phyloP scores from a whole-genome alignment of 495 filamentous ascomycete species.

The Tetracladium marchalianum region DNA sequence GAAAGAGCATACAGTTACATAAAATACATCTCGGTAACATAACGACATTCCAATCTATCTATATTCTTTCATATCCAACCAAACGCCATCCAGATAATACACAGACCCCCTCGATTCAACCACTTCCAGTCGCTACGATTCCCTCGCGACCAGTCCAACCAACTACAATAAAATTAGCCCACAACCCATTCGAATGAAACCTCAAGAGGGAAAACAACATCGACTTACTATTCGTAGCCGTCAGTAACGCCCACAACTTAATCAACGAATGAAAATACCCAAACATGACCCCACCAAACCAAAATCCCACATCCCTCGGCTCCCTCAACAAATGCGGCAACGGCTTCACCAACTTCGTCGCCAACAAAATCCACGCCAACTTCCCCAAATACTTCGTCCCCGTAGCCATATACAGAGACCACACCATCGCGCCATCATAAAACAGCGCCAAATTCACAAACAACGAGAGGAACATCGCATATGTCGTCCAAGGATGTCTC shows the following conservation, averaged over 20 bases:
- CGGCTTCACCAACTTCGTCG: conserved; percentile 48
- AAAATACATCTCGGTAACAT: too few species aligned
- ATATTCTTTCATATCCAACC: too few species aligned
- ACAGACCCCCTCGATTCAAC: too few species aligned
- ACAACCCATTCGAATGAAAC: too few species aligned
- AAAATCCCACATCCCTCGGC: conserved; percentile 41
- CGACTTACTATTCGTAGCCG: conserved; percentile 15
- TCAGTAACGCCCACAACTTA: conserved; percentile 51
- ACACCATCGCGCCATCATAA: conserved; percentile 39
- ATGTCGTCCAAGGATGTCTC: conserved; percentile 50
- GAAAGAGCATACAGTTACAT: too few species aligned
- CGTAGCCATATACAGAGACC: conserved; percentile 16
- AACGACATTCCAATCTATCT: too few species aligned
- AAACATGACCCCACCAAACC: conserved; percentile 47
- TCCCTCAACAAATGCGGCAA: conserved; percentile 45
- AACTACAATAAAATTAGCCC: too few species aligned
- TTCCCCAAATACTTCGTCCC: background rate
- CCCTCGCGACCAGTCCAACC: too few species aligned
- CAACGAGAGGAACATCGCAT: conserved; percentile 48
- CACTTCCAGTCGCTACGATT: too few species aligned
- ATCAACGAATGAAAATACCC: conserved; percentile 52
- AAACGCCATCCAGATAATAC: too few species aligned
- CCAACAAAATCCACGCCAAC: background rate
- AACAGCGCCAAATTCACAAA: conserved; percentile 50
- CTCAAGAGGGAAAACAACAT: too few species aligned